Evolutionary conservation across 805 yeast species (phyloP).

Genomic region (Huiozyma sinensis): DNA sequence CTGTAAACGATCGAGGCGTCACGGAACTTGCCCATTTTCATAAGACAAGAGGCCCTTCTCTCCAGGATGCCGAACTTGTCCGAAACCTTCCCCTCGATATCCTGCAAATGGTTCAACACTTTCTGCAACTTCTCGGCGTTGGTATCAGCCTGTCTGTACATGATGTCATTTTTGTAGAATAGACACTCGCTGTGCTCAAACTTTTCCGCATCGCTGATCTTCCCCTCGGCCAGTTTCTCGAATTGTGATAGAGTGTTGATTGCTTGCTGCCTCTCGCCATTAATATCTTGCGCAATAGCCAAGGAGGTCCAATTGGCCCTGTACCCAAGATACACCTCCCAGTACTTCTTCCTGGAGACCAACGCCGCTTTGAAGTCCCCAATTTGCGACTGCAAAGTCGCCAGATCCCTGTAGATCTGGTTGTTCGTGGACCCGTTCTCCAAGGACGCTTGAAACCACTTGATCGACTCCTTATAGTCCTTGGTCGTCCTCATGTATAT

Average conservation of each 20-base stretch:
- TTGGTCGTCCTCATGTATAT: slow-evolving; percentile 63
- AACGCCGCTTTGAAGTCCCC: slow-evolving; percentile 60
- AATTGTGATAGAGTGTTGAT: slow-evolving; percentile 62
- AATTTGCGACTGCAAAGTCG: slow-evolving; percentile 67
- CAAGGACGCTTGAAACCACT: slow-evolving; percentile 64
- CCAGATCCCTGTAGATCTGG: slow-evolving; percentile 72
- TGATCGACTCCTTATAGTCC: slow-evolving; percentile 65
- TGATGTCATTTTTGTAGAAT: slow-evolving; percentile 58
- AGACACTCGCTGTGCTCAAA: slow-evolving; percentile 75
- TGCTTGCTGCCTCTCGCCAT: slow-evolving; percentile 56
- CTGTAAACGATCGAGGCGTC: slow-evolving; percentile 66
- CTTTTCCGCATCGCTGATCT: slow-evolving; percentile 52
- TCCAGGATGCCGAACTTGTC: slow-evolving; percentile 59
- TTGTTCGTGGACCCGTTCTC: slow-evolving; percentile 70
- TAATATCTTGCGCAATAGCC: slow-evolving; percentile 76
- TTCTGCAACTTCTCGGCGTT: slow-evolving; percentile 33
- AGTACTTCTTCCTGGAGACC: slow-evolving; percentile 52
- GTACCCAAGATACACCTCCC: slow-evolving; percentile 68
- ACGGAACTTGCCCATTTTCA: slow-evolving; percentile 42
- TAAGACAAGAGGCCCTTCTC: slow-evolving; percentile 51
- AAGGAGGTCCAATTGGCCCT: slow-evolving; percentile 86
- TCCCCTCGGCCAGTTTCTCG: slow-evolving; percentile 63
- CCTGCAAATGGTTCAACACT: slow-evolving; percentile 52
- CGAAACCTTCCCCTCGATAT: slow-evolving; percentile 40
- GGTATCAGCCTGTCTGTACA: slow-evolving; percentile 49